phyloP scores from a whole-genome alignment of 495 filamentous ascomycete species.

The Penicillium daleae region DNA sequence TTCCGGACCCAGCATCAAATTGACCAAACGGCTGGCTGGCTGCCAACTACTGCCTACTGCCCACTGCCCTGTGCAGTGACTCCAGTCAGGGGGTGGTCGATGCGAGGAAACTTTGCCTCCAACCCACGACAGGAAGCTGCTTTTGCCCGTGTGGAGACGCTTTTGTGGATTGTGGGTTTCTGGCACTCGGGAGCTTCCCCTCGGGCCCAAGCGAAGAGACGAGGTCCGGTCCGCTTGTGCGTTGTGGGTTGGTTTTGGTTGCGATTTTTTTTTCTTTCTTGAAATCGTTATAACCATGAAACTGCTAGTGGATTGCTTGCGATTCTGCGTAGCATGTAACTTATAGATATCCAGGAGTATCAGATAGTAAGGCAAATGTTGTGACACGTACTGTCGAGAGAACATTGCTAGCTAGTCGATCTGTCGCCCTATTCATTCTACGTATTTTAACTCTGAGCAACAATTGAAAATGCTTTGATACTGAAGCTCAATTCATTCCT shows the following conservation, averaged over 20 bases:
- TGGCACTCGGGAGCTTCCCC: slow-evolving; percentile 2
- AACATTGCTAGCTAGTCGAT: neutral
- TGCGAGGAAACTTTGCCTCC: slow-evolving; percentile 10
- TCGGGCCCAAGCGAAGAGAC: slow-evolving; percentile 8
- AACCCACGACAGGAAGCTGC: slow-evolving; percentile 26
- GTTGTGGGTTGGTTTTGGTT: neutral
- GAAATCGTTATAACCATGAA: neutral
- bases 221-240: neutral
- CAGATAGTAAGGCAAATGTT: no score
- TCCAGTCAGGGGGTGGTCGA: slow-evolving; percentile 5
- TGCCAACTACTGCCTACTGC: no score
- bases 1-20: neutral
- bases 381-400: no score
- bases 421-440: neutral
- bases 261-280: neutral
- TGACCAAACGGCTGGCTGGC: neutral
- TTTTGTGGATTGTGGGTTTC: neutral
- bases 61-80: no score
- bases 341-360: no score
- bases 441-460: neutral
- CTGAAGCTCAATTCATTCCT: no score
- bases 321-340: no score
- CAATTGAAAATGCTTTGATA: no score
- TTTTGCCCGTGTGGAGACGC: slow-evolving; percentile 15
- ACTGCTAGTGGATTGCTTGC: no score